Conservation (phyloP, 2,329 filamentous ascomycete genomes). For the Colletotrichum sansevieriae region DNA sequence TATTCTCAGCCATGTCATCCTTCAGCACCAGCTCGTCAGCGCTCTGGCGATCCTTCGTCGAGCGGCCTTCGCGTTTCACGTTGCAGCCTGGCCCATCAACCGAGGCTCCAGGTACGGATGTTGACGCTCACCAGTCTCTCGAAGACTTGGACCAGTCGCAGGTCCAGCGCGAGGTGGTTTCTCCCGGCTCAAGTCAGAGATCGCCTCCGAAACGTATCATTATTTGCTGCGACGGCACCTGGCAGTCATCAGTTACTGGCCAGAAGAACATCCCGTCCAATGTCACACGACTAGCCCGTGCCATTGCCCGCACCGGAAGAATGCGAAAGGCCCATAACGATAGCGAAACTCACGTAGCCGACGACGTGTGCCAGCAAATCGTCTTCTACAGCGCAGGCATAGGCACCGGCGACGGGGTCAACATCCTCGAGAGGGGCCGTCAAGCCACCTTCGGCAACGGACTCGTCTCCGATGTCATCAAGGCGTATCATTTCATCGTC, state of each 20-base stretch:
- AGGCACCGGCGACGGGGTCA: not conserved
- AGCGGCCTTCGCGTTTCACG: not conserved
- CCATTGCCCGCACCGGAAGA: not conserved
- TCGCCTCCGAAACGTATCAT: constrained; percentile 25
- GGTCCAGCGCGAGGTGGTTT: not conserved
- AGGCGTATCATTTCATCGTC: constrained; percentile 55
- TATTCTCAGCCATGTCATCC: no score
- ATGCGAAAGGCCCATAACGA: not conserved
- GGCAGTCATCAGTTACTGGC: constrained; percentile 24
- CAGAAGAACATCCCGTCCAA: constrained; percentile 26
- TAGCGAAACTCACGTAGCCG: not conserved
- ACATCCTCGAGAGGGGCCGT: not conserved
- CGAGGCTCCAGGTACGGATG: no score
- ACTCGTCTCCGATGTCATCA: constrained; percentile 41
- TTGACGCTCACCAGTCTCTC: not conserved
- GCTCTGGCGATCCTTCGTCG: not conserved
- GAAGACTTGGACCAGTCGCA: not conserved
- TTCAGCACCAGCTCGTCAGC: no score
- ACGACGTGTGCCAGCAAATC: not conserved
- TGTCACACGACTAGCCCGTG: constrained; percentile 20
- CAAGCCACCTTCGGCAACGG: constrained; percentile 24
- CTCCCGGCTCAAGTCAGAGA: not conserved
- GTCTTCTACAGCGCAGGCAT: constrained; percentile 9
- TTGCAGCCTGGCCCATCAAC: not conserved
- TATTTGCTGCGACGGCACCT: constrained; percentile 36